A percentile compares a stretch with the other conserved stretches of the same genome.
These are phyloP conservation scores for Hypoxylon perforatum DNA, from an alignment of 495 filamentous ascomycete genomes.

Conservation along the genomic window DNA sequence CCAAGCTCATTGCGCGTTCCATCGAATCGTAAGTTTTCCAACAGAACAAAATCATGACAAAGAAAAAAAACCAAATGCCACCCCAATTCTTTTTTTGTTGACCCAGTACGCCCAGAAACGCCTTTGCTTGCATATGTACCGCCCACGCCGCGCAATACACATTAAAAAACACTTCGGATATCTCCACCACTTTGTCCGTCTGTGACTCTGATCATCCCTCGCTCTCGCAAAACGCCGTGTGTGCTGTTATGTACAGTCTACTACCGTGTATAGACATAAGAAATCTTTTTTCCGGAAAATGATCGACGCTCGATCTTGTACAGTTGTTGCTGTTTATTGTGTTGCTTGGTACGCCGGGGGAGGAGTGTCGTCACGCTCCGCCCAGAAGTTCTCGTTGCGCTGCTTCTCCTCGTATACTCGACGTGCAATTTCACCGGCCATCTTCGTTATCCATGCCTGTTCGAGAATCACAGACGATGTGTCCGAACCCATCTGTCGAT, in stretches of 20 bases:
- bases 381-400: slow-evolving; percentile 58
- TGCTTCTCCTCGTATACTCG: slow-evolving; percentile 77
- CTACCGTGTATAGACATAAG: slow-evolving; percentile 42
- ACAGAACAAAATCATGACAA: no score
- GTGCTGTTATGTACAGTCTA: slow-evolving; percentile 40
- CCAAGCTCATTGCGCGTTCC: background rate
- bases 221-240: slow-evolving; percentile 43
- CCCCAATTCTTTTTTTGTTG: slow-evolving; percentile 30
- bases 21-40: background rate
- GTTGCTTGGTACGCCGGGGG: slow-evolving; percentile 71
- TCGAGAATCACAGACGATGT: slow-evolving; percentile 73
- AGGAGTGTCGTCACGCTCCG: slow-evolving; percentile 64
- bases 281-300: slow-evolving; percentile 17
- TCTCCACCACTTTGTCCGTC: slow-evolving; percentile 27
- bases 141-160: slow-evolving; percentile 29
- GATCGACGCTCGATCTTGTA: slow-evolving; percentile 16
- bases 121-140: slow-evolving; percentile 45
- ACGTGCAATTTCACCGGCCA: slow-evolving; percentile 89
- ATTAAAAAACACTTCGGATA: slow-evolving; percentile 44
- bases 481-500: slow-evolving; percentile 48
- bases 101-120: slow-evolving; percentile 43
- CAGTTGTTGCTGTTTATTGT: slow-evolving; percentile 33
- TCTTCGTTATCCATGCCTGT: slow-evolving; percentile 88
- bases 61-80: no score
- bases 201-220: slow-evolving; percentile 14